Conservation (phyloP, 2,329 filamentous ascomycete genomes). For the Ceratocystis smalleyi region DNA sequence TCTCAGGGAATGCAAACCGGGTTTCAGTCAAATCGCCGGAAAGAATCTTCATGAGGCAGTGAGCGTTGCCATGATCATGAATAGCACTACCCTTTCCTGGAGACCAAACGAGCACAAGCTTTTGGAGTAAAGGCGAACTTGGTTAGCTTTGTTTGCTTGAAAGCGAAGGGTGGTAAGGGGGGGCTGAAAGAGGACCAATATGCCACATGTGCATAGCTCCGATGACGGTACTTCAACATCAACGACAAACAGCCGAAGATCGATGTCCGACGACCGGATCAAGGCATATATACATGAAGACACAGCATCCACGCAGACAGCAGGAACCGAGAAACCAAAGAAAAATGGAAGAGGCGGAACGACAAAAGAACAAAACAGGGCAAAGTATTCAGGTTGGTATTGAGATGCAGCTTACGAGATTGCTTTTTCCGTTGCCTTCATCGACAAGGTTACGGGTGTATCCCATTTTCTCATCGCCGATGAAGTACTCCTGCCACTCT, state of each 20-base stretch:
- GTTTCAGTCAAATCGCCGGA: slow-evolving; percentile 67
- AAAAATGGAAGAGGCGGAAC: neutral
- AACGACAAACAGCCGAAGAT: neutral
- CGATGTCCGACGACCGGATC: neutral
- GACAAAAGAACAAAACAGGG: neutral
- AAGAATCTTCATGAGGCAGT: slow-evolving; percentile 85
- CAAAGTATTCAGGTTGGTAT: neutral
- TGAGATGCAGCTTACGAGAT: slow-evolving; percentile 39
- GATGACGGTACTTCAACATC: neutral
- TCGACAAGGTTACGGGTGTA: slow-evolving; percentile 87
- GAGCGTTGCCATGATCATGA: slow-evolving; percentile 77
- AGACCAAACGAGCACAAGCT: slow-evolving; percentile 81
- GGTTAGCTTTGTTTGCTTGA: neutral
- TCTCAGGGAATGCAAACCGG: slow-evolving; percentile 56
- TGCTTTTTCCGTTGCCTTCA: slow-evolving; percentile 68
- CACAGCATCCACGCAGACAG: neutral
- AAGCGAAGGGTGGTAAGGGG: neutral
- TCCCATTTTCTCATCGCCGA: slow-evolving; percentile 50
- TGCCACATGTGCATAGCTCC: neutral
- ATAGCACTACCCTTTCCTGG: slow-evolving; percentile 71
- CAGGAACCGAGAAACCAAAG: neutral
- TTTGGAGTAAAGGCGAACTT: neutral
- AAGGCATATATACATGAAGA: neutral
- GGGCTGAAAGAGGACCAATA: neutral
- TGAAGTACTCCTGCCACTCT: slow-evolving; percentile 62